Conservation (phyloP, 306 rosid species). For the Castanea crenata region DNA sequence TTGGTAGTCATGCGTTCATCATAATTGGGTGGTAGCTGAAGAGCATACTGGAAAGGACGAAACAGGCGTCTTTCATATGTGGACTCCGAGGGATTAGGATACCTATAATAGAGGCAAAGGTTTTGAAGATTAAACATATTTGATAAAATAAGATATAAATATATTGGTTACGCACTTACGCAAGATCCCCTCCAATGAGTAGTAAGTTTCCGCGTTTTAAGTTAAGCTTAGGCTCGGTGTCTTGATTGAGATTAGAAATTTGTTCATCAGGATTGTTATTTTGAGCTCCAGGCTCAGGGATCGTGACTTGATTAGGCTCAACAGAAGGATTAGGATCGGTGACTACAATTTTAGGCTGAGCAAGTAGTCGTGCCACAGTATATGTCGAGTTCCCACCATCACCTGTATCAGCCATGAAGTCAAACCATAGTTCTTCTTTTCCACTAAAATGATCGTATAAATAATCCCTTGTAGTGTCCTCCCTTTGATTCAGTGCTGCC, state of each 20-base stretch:
- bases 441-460: too few relatives aligned
- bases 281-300: too few relatives aligned
- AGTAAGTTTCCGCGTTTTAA: constrained; percentile 63
- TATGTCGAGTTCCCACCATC: constrained; percentile 97
- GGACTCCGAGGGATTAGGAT: constrained; percentile 86
- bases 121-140: too few relatives aligned
- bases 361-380: constrained; percentile 81
- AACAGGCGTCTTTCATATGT: constrained; percentile 85
- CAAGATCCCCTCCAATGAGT: constrained; percentile 94
- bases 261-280: too few relatives aligned
- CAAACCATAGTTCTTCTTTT: constrained; percentile 77
- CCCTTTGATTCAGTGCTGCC: constrained; percentile 79
- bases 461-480: constrained; percentile 38
- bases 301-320: too few relatives aligned
- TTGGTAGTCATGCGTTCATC: constrained; percentile 69
- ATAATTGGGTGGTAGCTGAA: constrained; percentile 80
- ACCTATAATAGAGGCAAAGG: constrained; percentile 41
- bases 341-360: constrained; percentile 37
- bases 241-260: too few relatives aligned
- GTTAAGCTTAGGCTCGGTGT: too few relatives aligned
- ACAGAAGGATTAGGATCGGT: too few relatives aligned
- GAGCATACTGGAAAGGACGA: constrained; percentile 84
- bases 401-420: constrained; percentile 35
- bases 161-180: constrained; percentile 47
- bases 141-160: background rate